A percentile compares a stretch with the other conserved stretches of the same genome.
Evolutionary conservation across 306 rosid genomes (phyloP).

Genomic region (Vachellia pachyceras): DNA sequence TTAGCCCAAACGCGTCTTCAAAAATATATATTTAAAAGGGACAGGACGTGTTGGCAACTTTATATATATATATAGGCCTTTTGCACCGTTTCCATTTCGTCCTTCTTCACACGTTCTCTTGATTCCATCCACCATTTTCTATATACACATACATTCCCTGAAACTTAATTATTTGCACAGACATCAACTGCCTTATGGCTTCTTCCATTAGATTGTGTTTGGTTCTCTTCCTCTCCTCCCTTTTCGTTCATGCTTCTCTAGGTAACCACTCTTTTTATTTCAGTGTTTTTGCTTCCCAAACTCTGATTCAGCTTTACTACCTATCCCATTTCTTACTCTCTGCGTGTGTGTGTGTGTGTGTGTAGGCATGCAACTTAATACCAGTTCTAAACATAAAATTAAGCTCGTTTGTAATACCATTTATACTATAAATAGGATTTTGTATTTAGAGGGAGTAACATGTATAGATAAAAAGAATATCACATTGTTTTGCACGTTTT

Average conservation of each 20-base stretch:
- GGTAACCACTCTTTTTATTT: slow-evolving; percentile 42
- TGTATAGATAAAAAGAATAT: no score
- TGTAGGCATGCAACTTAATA: no score
- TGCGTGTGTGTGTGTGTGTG: no score
- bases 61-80: slow-evolving; percentile 43
- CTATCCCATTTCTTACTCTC: no score
- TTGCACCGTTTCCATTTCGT: slow-evolving; percentile 26
- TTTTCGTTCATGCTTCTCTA: slow-evolving; percentile 56
- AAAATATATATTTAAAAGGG: neutral
- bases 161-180: neutral
- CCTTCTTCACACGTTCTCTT: slow-evolving; percentile 13
- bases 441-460: no score
- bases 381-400: no score
- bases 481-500: no score
- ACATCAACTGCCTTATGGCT: slow-evolving; percentile 46
- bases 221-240: slow-evolving; percentile 55
- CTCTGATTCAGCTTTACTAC: no score
- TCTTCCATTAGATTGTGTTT: slow-evolving; percentile 43
- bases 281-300: no score
- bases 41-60: neutral
- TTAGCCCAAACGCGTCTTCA: neutral
- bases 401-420: no score
- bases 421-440: no score
- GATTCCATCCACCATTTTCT: neutral
- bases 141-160: no score